Evolutionary conservation across 2,329 filamentous ascomycete genomes (phyloP), one percentile per base, ranked within the genome.

Genomic region (Pyrenochaeta sp.): DNA sequence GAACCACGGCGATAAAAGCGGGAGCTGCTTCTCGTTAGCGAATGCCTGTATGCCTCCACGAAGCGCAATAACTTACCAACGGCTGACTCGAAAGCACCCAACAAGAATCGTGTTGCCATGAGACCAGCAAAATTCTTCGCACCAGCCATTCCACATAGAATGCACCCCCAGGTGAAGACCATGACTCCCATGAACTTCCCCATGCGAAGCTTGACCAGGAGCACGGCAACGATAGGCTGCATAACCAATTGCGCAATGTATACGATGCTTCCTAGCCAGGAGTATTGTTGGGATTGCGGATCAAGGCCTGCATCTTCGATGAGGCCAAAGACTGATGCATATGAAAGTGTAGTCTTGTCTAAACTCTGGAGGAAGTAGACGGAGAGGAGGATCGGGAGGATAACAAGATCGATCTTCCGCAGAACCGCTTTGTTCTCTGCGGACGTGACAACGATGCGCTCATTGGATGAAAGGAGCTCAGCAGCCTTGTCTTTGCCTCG

Each of bases 51-150:
- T 2, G 4, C 24, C 4, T 44, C 15, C 13, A 22, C 4, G 24
- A 28, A 13, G 40, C 6, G 25, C 28, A 78, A 68, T 32, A 10
- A 61, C 72, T 61, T 59, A 70, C 71, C 72, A 34, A 81, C 77
- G 46, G 85, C 85, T 0, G 88, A 85, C 73, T 91, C 89, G 66
- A 91, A 91, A 50, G 89, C 84, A 50, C 90, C 90, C 4, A 91
- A 82, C 8, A 91, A 76, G 0, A 86, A 89, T 5, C 90, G 83
- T 2, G 89, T 84, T 0, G 81, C 77, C n/a, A 90, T 80, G 1
- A 91, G 79, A 1, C 85, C 83, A 0, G 77, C 75, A 65, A 91
- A 91, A 71, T 83, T 86, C 44, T 78, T 79, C 61, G 85, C 86
- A 1, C 84, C 86, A 1, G 88, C 85, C 64, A 90, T 88, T 50